Evolutionary conservation across 2,329 filamentous ascomycete genomes (phyloP), one percentile per base, ranked within the genome.

Genomic region (Alternaria infectoria): DNA sequence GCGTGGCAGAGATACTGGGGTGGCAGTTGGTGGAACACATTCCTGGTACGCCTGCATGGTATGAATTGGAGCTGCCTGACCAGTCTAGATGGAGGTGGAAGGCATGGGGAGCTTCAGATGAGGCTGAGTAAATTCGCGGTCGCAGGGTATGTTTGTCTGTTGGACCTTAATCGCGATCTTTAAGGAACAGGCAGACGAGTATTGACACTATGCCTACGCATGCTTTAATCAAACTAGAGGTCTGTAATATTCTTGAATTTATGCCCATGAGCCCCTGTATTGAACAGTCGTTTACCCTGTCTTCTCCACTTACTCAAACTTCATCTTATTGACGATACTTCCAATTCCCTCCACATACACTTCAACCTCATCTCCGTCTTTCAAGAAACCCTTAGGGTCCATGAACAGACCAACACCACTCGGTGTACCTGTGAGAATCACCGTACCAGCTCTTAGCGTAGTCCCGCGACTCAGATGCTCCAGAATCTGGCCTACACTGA

Each of bases 401-500:
- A 77, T 78, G 28, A 78, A 79, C 26, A 78, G 25, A 1, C 77
- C 79, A 10, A 81, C 78, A 3, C 79, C 79, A 63, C 73, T 75
- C 50, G 84, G 83, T 3, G 84, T 86, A 3, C 85, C 85, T 5
- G 84, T 86, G 80, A 86, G 81, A 44, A 86, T 80, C 2, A 80
- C 79, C 3, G 84, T 86, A 6, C 82, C 83, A 3, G 77, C 79
- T 54, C 79, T 79, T 51, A 86, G 64, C 23, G 84, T 86, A 5
- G 82, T 84, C 28, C 81, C 81, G 44, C 81, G 74, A 52, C 74
- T 80, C 69, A 85, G 73, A 71, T 82, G 81, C 61, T 77, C 79
- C 13, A 86, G 71, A 11, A 86, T 78, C 70, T 82, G 69, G 3
- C 71, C 76, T 4, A 83, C 73, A 0, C 61, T 74, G 65, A 78